Evolutionary conservation across 768 basidiomycete species (phyloP).

Genomic region (Porpolomopsis calyptriformis): DNA sequence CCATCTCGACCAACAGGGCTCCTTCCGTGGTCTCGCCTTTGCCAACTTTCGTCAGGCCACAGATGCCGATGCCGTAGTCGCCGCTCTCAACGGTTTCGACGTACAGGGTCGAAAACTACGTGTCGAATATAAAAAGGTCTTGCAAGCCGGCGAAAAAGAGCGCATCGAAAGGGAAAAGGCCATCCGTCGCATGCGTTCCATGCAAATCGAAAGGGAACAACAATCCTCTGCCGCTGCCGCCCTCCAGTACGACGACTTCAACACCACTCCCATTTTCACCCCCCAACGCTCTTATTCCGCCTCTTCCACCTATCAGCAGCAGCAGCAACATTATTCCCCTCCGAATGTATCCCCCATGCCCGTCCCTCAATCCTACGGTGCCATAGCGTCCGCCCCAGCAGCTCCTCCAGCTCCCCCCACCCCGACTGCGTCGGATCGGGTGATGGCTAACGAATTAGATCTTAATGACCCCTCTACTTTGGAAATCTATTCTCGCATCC

Average conservation of each 20-base stretch:
- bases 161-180: conserved; percentile 98
- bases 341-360: conserved; percentile 46
- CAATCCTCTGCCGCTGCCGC: conserved; percentile 27
- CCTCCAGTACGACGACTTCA: conserved; percentile 61
- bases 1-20: conserved; percentile 91
- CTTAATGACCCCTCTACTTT: conserved; percentile 92
- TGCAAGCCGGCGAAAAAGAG: conserved; percentile 99
- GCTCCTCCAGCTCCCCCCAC: conserved; percentile 47
- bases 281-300: conserved; percentile 69
- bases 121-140: conserved; percentile 98
- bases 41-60: conserved; percentile 90
- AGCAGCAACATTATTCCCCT: conserved; percentile 50
- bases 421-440: conserved; percentile 57
- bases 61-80: conserved; percentile 94
- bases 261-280: conserved; percentile 45
- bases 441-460: conserved; percentile 67
- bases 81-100: conserved; percentile 90
- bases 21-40: conserved; percentile 95
- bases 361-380: conserved; percentile 30
- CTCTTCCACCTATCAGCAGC: conserved; percentile 46
- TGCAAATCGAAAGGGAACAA: conserved; percentile 87
- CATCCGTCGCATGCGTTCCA: conserved; percentile 92
- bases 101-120: conserved; percentile 94
- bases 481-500: conserved; percentile 93
- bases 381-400: conserved; percentile 41